A percentile compares a stretch with the other conserved stretches of the same genome.
Conservation (phyloP, 495 filamentous ascomycete genomes). For the Pseudotulostoma volvatum region DNA sequence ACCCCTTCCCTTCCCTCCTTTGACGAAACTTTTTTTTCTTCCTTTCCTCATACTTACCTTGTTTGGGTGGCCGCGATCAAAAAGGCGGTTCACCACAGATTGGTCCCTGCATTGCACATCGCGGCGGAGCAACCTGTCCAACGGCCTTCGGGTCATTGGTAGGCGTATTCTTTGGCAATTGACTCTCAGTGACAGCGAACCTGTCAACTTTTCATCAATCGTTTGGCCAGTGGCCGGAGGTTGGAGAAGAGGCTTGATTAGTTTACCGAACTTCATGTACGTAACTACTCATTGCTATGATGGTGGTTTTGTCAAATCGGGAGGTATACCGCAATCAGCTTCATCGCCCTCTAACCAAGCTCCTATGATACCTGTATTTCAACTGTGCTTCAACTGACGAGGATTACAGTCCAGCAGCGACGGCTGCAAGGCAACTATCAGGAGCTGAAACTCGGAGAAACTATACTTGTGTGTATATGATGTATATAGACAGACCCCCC, state of each 20-base stretch:
- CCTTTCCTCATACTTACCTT: slow-evolving; percentile 40
- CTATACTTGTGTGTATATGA: too few species aligned
- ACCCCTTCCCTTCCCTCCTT: slow-evolving; percentile 2
- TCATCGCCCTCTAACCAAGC: too few species aligned
- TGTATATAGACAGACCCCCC: too few species aligned
- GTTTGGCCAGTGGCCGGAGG: slow-evolving; percentile 24
- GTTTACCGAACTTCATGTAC: too few species aligned
- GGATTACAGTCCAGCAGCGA: too few species aligned
- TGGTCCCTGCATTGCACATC: slow-evolving; percentile 53
- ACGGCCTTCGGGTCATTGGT: slow-evolving; percentile 46
- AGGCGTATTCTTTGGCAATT: slow-evolving; percentile 55
- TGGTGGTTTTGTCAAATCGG: too few species aligned
- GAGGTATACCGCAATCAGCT: too few species aligned
- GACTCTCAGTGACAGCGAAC: slow-evolving; percentile 14
- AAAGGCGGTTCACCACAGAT: slow-evolving; percentile 32
- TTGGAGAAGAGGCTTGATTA: slow-evolving; percentile 32
- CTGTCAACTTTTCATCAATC: slow-evolving; percentile 40
- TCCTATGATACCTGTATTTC: too few species aligned
- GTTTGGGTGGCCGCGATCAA: slow-evolving; percentile 30
- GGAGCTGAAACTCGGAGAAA: too few species aligned
- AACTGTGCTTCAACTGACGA: too few species aligned
- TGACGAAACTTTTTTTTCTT: slow-evolving; percentile 8
- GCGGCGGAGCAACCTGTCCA: slow-evolving; percentile 42
- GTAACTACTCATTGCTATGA: too few species aligned
- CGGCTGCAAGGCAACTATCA: too few species aligned